Base-by-base conservation (phyloP, 2,329 filamentous ascomycete genomes). In the Thelonectria olida region DNA sequence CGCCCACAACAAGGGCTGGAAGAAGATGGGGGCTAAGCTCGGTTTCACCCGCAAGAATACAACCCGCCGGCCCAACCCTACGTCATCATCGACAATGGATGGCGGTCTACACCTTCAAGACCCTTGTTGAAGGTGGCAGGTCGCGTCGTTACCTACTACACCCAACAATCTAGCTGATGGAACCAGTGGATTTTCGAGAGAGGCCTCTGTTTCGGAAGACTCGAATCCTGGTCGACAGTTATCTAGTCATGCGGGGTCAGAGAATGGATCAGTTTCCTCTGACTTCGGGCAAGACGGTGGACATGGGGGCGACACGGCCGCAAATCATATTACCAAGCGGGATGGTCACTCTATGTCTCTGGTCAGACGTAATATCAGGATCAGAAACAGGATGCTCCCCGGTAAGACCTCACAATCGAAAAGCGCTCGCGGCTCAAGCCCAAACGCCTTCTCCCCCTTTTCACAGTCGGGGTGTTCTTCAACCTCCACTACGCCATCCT, bases 11-110 rank as follows among this genome's bases (percentile, higher is more conserved):
- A 87, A 84, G 58, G 82, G 87, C 50, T 90, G 87, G 87, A 89
- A 88, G 76, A 88, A 87, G 71, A 83, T 90, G 71, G 83, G 87
- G 17, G 85, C 84, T 7, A 89, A 87, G 67, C 75, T 90, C 4
- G 86, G 87, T 3, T 80, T 88, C 58, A 82, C 82, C 54, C 82
- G 82, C 69, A 88, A 85, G 73, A 78, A 75, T 62, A 78, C 78
- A 27, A 79, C 78, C 50, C 81, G 81, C 23, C 76, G 80, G 25
- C 76, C 77, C 22, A 77, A 78, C 1, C 74, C 79, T 3, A 81
- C 79, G 45, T 81, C 83, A n/a, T 81, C 81, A 15, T 80, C 80
- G 2, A 74, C 75, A 10, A 69, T 70, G 12, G 79, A 80, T 19
- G 73, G 67, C 65, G 76, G 81, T 59, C 58, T 74, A 39, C 66